These are phyloP conservation scores for Tylopilus subfusipes DNA, from an alignment of 768 basidiomycete genomes.

Conservation along the genomic window DNA sequence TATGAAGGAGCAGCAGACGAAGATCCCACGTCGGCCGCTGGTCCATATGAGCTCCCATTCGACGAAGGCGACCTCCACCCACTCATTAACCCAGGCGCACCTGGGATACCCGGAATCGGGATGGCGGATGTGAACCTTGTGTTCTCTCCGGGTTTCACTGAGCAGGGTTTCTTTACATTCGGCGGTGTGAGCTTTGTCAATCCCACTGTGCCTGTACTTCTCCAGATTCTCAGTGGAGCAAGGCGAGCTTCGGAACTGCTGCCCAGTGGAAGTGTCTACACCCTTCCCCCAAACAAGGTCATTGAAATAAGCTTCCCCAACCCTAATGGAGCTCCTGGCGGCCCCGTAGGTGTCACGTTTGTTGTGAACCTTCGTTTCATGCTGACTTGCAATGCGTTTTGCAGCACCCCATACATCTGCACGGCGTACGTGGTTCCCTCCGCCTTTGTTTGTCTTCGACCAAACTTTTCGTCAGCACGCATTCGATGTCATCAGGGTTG, in stretches of 20 bases:
- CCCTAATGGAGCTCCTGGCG: conserved; percentile 20
- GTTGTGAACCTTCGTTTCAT: neutral
- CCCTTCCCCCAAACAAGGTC: conserved; percentile 31
- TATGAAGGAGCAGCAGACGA: conserved; percentile 40
- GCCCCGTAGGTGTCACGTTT: conserved; percentile 25
- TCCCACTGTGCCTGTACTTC: neutral
- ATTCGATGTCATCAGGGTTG: conserved; percentile 26
- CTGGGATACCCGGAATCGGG: conserved; percentile 36
- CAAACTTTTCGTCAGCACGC: conserved; percentile 21
- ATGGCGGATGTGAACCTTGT: conserved; percentile 39
- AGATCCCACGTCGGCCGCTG: conserved; percentile 44
- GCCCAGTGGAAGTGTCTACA: conserved; percentile 44
- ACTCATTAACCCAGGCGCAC: conserved; percentile 29
- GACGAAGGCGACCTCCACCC: conserved; percentile 40
- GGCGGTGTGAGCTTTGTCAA: conserved; percentile 32
- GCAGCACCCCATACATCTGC: conserved; percentile 38
- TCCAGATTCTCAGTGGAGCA: conserved; percentile 41
- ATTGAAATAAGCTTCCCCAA: conserved; percentile 38
- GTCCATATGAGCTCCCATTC: conserved; percentile 28
- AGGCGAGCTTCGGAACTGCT: conserved; percentile 41
- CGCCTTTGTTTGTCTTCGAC: no score
- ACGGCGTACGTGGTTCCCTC: conserved; percentile 30
- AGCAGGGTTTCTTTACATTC: conserved; percentile 12
- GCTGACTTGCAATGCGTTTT: neutral
- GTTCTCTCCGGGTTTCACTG: conserved; percentile 7